These are phyloP conservation scores for Tetragonia tetragonoides DNA, from an alignment of 148 eudicot genomes.

Conservation along the genomic window DNA sequence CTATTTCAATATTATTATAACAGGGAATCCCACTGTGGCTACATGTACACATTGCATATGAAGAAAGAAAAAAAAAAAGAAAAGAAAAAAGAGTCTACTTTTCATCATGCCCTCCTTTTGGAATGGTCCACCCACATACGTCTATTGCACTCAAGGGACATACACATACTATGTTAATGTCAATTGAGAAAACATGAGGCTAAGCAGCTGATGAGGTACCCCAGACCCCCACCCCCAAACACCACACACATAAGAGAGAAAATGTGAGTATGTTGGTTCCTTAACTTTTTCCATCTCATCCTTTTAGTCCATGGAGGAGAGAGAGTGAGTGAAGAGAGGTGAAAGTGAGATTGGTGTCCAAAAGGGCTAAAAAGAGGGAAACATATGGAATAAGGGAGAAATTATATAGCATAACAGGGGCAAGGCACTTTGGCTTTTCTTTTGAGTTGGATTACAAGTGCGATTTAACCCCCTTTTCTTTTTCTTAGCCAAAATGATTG, in stretches of 20 bases:
- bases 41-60: too few relatives aligned
- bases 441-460: constrained; percentile 37
- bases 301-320: not conserved
- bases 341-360: not conserved
- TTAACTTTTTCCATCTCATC: not conserved
- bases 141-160: constrained; percentile 18
- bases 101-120: not conserved
- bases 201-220: not conserved
- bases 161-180: not conserved
- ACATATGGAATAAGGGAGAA: constrained; percentile 26
- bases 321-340: not conserved
- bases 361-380: constrained; percentile 9
- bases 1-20: too few relatives aligned
- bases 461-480: constrained; percentile 17
- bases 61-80: too few relatives aligned
- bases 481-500: constrained; percentile 26
- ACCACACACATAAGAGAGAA: too few relatives aligned
- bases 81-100: too few relatives aligned
- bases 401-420: not conserved
- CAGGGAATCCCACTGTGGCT: too few relatives aligned
- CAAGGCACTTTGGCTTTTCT: constrained; percentile 15
- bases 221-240: too few relatives aligned
- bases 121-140: not conserved
- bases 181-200: not conserved
- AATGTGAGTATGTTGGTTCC: too few relatives aligned